These are phyloP conservation scores for Elsinoe perseae DNA, from an alignment of 2,329 filamentous ascomycete genomes.

Conservation along the genomic window DNA sequence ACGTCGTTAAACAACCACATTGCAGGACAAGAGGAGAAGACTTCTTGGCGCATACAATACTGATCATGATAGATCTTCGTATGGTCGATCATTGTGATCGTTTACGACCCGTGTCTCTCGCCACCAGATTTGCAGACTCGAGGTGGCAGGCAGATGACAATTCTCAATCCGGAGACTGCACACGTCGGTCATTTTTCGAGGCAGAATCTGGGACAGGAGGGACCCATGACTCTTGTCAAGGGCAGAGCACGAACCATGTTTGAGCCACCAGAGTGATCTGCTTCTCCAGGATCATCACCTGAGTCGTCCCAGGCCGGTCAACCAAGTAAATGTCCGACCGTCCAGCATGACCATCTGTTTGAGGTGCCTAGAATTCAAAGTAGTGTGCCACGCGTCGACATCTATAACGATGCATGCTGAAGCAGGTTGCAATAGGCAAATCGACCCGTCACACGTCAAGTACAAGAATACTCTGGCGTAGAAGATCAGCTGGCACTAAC, in stretches of 20 bases:
- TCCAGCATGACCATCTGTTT: not conserved
- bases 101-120: not conserved
- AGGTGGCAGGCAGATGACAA: not conserved
- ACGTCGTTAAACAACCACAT: not conserved
- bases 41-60: conserved; percentile 3
- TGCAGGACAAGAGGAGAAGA: not conserved
- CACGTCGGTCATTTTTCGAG: not conserved
- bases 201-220: conserved; percentile 3
- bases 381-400: not conserved
- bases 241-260: conserved; percentile 11
- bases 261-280: conserved; percentile 7
- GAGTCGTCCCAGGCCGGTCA: not conserved
- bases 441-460: not conserved
- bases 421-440: not conserved
- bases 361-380: not conserved
- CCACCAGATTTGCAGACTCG: not conserved
- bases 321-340: not conserved
- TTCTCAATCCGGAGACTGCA: not conserved
- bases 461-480: not conserved
- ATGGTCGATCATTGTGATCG: not conserved
- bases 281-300: conserved; percentile 6
- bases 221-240: conserved; percentile 1
- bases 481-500: not conserved
- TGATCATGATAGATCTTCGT: conserved; percentile 6
- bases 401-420: not conserved